Conservation (phyloP, 805 yeast genomes). For the Starmerella kuoi region DNA sequence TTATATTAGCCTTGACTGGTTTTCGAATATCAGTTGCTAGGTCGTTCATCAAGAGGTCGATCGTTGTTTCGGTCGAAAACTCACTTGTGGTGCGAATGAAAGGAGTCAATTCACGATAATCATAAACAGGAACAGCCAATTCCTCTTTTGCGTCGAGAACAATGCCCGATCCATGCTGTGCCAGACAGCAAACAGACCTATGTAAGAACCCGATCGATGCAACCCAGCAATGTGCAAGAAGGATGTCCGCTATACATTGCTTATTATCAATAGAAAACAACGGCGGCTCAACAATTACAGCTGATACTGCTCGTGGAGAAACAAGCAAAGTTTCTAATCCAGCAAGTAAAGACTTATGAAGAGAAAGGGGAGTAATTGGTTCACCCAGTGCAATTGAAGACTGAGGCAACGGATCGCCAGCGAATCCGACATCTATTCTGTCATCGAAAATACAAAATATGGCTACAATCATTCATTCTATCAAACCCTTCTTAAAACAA, state of each 20-base stretch:
- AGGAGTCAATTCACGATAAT: slow-evolving; percentile 21
- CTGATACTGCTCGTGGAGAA: slow-evolving; percentile 10
- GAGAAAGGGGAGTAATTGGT: neutral
- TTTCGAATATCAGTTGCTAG: slow-evolving; percentile 11
- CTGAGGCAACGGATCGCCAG: slow-evolving; percentile 12
- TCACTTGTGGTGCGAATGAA: slow-evolving; percentile 3
- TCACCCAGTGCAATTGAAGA: neutral
- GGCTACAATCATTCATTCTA: slow-evolving; percentile 16
- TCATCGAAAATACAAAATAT: slow-evolving; percentile 11
- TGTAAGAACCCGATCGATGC: slow-evolving; percentile 19
- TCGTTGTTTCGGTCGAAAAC: neutral
- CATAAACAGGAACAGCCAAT: slow-evolving; percentile 21
- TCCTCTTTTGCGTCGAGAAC: slow-evolving; percentile 6
- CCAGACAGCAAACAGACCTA: slow-evolving; percentile 19
- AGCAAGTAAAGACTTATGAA: slow-evolving; percentile 9
- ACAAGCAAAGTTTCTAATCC: slow-evolving; percentile 15
- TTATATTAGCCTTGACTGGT: neutral
- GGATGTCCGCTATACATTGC: slow-evolving; percentile 13
- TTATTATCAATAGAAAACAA: slow-evolving; percentile 13
- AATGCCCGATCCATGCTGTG: slow-evolving; percentile 8
- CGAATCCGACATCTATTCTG: slow-evolving; percentile 13
- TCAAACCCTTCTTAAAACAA: too few species aligned
- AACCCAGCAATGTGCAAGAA: slow-evolving; percentile 16
- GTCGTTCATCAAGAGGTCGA: neutral
- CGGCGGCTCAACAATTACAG: slow-evolving; percentile 23